Evolutionary conservation across 1,284 basidiomycete genomes (phyloP).

Genomic region (Sphaerobolus stellatus): DNA sequence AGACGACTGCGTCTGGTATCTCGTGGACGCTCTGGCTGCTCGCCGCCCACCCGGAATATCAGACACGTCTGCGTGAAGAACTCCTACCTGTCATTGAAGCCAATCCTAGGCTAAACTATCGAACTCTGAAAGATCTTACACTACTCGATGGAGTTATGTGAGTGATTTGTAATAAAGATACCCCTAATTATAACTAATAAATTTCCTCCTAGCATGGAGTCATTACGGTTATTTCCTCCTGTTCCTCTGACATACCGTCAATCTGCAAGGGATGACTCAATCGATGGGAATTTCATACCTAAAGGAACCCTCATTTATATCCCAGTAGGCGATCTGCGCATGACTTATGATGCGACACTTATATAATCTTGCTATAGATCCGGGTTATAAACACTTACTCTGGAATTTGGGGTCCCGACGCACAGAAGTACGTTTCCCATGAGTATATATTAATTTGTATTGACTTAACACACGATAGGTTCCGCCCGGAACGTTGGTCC

Average conservation of each 20-base stretch:
- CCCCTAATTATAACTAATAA: not conserved
- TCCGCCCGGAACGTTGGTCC: constrained; percentile 17
- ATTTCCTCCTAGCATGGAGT: constrained; percentile 26
- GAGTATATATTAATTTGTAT: not conserved
- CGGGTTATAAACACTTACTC: constrained; percentile 48
- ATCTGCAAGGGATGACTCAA: constrained; percentile 41
- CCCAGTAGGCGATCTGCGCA: constrained; percentile 38
- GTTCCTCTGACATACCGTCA: constrained; percentile 47
- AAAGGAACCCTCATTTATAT: constrained; percentile 48
- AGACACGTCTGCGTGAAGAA: constrained; percentile 43
- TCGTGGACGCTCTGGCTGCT: constrained; percentile 44
- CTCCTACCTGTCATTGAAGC: constrained; percentile 36
- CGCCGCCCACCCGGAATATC: constrained; percentile 34
- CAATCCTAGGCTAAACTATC: constrained; percentile 41
- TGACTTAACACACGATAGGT: not conserved
- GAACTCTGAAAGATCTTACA: constrained; percentile 43
- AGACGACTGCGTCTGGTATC: constrained; percentile 51
- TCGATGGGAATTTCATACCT: constrained; percentile 46
- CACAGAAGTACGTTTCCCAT: constrained; percentile 37
- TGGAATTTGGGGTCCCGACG: constrained; percentile 45
- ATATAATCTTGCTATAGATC: constrained; percentile 38
- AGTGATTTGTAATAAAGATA: constrained; percentile 15
- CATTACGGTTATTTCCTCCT: constrained; percentile 44
- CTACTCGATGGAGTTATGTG: constrained; percentile 51
- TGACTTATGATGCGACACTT: not conserved